phyloP scores from a whole-genome alignment of 495 filamentous ascomycete species.

The Neurospora sp. region DNA sequence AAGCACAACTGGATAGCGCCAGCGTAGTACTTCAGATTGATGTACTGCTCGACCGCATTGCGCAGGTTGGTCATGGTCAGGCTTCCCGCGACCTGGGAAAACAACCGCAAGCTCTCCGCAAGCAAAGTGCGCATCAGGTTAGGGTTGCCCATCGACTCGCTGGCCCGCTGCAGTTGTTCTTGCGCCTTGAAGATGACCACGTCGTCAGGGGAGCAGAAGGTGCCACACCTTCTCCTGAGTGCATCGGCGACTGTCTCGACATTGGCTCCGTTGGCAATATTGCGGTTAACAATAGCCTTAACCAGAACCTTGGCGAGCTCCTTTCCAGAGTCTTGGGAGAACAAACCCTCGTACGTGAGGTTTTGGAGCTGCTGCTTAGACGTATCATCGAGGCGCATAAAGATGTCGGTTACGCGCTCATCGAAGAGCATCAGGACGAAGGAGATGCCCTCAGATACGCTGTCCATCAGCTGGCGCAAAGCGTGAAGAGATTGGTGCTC shows the following conservation, averaged over 20 bases:
- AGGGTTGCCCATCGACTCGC: conserved; percentile 61
- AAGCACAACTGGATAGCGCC: conserved; percentile 88
- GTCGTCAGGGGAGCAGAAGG: conserved; percentile 93
- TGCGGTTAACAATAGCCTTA: conserved; percentile 94
- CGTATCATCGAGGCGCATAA: conserved; percentile 60
- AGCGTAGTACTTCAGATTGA: conserved; percentile 75
- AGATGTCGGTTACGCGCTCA: conserved; percentile 81
- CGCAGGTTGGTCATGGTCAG: conserved; percentile 73
- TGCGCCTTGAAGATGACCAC: conserved; percentile 97
- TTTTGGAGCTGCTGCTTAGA: conserved; percentile 56
- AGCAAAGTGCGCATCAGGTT: conserved; percentile 72
- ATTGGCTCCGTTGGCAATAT: conserved; percentile 89
- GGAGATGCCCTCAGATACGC: conserved; percentile 89
- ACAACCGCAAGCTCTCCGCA: conserved; percentile 79
- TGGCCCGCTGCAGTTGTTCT: conserved; percentile 79
- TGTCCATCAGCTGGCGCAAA: conserved; percentile 66
- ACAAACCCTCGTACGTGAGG: conserved; percentile 78
- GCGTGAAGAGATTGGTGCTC: conserved; percentile 90
- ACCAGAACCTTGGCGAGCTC: conserved; percentile 94
- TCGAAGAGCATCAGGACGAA: conserved; percentile 92
- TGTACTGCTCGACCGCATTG: conserved; percentile 67
- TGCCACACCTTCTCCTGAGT: conserved; percentile 79
- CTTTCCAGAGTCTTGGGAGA: conserved; percentile 65
- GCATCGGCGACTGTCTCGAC: conserved; percentile 96
- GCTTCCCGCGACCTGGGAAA: conserved; percentile 74